Conservation (phyloP, 1,284 basidiomycete species). For the Ceratobasidium sp. region DNA sequence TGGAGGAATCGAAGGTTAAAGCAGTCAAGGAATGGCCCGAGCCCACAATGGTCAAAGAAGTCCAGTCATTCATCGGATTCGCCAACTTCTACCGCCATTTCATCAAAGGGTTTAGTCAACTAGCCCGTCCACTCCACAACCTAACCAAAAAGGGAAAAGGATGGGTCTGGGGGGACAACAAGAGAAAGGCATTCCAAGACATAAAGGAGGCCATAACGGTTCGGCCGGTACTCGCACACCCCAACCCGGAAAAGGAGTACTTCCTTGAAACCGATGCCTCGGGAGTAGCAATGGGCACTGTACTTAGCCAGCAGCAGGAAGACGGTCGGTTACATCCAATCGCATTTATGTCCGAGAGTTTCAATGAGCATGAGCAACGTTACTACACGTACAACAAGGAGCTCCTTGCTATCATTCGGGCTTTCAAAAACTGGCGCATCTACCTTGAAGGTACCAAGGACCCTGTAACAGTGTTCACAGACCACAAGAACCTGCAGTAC, state of each 20-base stretch:
- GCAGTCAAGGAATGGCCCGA: constrained; percentile 54
- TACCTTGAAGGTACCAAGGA: constrained; percentile 44
- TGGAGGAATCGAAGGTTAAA: constrained; percentile 56
- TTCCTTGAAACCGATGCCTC: constrained; percentile 41
- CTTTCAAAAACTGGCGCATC: constrained; percentile 47
- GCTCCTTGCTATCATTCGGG: constrained; percentile 41
- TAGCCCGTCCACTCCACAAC: constrained; percentile 48
- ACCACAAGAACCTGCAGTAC: constrained; percentile 16
- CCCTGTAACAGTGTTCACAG: constrained; percentile 30
- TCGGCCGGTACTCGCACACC: background rate
- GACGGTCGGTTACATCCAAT: constrained; percentile 23
- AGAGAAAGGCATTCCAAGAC: constrained; percentile 42
- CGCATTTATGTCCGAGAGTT: constrained; percentile 23
- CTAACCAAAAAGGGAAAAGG: constrained; percentile 45
- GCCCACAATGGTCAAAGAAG: constrained; percentile 53
- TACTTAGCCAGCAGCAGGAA: background rate
- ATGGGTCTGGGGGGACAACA: constrained; percentile 43
- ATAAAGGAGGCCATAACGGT: background rate
- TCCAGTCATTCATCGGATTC: constrained; percentile 51
- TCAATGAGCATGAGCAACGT: constrained; percentile 49
- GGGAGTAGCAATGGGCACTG: constrained; percentile 8
- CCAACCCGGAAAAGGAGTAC: background rate
- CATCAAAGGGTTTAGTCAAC: constrained; percentile 48
- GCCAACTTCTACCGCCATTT: constrained; percentile 52
- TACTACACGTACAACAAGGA: constrained; percentile 47